A percentile compares a stretch with the other conserved stretches of the same genome.
Evolutionary conservation across 1,284 basidiomycete genomes (phyloP).

Genomic region (Leccinum colubrinum): DNA sequence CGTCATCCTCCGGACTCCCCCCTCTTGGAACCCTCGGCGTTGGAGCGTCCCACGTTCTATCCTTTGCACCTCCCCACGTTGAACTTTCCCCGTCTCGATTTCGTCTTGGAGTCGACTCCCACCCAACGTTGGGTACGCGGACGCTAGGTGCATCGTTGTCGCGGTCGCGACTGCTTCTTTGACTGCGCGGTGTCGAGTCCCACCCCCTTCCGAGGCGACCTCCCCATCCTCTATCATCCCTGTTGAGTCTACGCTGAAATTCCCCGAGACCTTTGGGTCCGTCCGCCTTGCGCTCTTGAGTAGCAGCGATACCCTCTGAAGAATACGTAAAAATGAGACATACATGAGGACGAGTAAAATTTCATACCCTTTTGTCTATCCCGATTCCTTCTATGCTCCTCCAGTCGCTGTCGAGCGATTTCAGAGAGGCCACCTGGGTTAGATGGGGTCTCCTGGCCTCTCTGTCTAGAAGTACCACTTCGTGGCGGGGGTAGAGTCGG

Average conservation of each 20-base stretch:
- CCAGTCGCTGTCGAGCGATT: constrained; percentile 64
- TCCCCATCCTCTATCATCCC: constrained; percentile 35
- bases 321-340: background rate
- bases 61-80: constrained; percentile 57
- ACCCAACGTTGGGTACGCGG: constrained; percentile 84
- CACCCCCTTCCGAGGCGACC: constrained; percentile 40
- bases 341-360: rapidly evolving
- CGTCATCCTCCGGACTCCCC: constrained; percentile 63
- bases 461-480: constrained; percentile 60
- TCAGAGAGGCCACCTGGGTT: constrained; percentile 88
- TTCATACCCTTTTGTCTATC: constrained; percentile 64
- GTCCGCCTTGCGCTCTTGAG: constrained; percentile 21
- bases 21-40: constrained; percentile 71
- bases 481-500: constrained; percentile 67
- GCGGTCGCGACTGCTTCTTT: constrained; percentile 50
- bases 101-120: constrained; percentile 85
- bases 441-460: constrained; percentile 91
- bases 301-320: constrained; percentile 29
- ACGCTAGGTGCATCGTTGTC: constrained; percentile 82
- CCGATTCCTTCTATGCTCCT: constrained; percentile 69
- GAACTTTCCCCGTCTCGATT: constrained; percentile 47
- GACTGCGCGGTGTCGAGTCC: constrained; percentile 73
- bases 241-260: constrained; percentile 37
- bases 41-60: constrained; percentile 81
- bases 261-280: constrained; percentile 34